These are phyloP conservation scores for Anisodus acutangulus DNA, from an alignment of 257 asterid genomes.

Conservation along the genomic window DNA sequence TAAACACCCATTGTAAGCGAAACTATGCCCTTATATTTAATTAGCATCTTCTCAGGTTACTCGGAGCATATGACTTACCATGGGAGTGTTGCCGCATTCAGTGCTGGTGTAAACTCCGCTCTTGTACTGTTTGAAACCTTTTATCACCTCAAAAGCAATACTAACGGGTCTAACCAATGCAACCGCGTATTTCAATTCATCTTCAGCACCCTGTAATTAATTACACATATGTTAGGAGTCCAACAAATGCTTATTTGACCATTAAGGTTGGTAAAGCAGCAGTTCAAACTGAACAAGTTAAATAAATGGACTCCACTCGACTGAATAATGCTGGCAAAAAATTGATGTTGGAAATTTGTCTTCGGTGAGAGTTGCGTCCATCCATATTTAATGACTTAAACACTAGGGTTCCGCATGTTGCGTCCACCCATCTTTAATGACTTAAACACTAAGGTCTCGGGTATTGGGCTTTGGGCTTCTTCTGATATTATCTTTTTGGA, in stretches of 20 bases:
- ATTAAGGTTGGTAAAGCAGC: not conserved
- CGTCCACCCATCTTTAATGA: too few species aligned
- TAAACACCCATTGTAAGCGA: not conserved
- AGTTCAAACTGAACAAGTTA: not conserved
- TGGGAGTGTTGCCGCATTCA: constrained; percentile 65
- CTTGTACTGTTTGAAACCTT: constrained; percentile 58
- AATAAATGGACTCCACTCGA: not conserved
- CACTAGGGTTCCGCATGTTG: too few species aligned
- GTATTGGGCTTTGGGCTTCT: too few species aligned
- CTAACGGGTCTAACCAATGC: constrained; percentile 83
- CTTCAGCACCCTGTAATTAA: constrained; percentile 77
- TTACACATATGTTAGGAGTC: constrained; percentile 18
- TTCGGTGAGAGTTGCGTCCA: too few species aligned
- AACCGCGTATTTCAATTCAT: constrained; percentile 84
- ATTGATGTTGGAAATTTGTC: too few species aligned
- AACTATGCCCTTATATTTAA: not conserved
- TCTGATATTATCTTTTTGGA: too few species aligned
- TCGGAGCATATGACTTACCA: constrained; percentile 50
- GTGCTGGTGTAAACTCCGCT: constrained; percentile 76
- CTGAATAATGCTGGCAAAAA: not conserved
- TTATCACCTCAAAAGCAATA: constrained; percentile 80
- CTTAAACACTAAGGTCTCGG: too few species aligned
- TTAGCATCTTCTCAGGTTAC: not conserved
- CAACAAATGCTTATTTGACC: not conserved
- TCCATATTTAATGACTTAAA: too few species aligned